Evolutionary conservation across 306 rosid species (phyloP).

Genomic region (Quercus cerris): DNA sequence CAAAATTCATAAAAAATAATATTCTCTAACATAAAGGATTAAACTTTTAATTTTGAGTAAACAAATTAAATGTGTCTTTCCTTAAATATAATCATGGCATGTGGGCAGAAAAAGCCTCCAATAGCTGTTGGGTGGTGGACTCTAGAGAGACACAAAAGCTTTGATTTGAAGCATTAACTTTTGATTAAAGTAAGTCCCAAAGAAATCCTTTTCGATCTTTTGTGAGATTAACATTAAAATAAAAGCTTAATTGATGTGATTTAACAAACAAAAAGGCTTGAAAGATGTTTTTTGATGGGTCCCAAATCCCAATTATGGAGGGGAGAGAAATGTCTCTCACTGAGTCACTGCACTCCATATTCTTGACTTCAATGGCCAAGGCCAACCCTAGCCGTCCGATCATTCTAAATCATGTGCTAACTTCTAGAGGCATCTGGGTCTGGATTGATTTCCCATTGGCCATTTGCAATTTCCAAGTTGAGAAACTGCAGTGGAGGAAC

Average conservation of each 20-base stretch:
- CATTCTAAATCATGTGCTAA: constrained; percentile 1
- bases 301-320: not conserved
- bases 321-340: too few species aligned
- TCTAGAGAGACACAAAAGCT: constrained; percentile 16
- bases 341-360: too few species aligned
- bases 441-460: too few species aligned
- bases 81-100: constrained; percentile 33
- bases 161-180: constrained; percentile 53
- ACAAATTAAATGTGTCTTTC: constrained; percentile 18
- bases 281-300: too few species aligned
- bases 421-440: too few species aligned
- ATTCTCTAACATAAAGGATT: not conserved
- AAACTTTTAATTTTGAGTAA: constrained; percentile 12
- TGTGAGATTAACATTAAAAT: constrained; percentile 1
- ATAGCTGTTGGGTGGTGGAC: not conserved
- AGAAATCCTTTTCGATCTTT: constrained; percentile 19
- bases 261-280: too few species aligned
- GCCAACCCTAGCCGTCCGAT: not conserved
- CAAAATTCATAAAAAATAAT: constrained; percentile 1
- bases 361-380: not conserved
- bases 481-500: too few species aligned
- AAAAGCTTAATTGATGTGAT: not conserved
- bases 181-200: constrained; percentile 29
- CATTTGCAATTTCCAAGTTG: too few species aligned
- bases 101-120: constrained; percentile 33